Percentiles rank a stretch among this genome's conserved stretches.
Evolutionary conservation across 768 basidiomycete species (phyloP).

Genomic region (Russula compacta): DNA sequence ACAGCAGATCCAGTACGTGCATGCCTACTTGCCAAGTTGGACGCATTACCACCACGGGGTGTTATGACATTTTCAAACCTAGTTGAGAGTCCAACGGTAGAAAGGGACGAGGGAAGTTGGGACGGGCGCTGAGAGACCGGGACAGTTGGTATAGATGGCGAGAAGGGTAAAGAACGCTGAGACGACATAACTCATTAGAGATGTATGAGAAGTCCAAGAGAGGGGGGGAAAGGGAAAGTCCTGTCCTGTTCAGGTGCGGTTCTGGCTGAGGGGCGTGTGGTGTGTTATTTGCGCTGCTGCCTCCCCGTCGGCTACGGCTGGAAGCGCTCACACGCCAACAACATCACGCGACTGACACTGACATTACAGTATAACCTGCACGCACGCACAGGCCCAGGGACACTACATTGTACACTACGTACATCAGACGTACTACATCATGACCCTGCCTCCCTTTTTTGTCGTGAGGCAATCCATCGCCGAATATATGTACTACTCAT

Average conservation of each 20-base stretch:
- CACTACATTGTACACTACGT: neutral
- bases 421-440: neutral
- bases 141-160: slow-evolving; percentile 13
- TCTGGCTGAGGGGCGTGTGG: no score
- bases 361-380: no score
- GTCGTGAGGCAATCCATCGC: slow-evolving; percentile 58
- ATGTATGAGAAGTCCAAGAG: neutral
- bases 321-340: neutral
- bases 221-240: neutral
- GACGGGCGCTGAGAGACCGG: slow-evolving; percentile 18
- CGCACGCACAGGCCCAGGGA: neutral
- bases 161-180: slow-evolving; percentile 22
- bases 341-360: no score
- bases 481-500: slow-evolving; percentile 93
- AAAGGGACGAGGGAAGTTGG: slow-evolving; percentile 18
- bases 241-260: no score
- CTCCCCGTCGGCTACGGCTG: no score
- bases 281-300: neutral
- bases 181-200: slow-evolving; percentile 11
- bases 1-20: slow-evolving; percentile 13
- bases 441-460: neutral
- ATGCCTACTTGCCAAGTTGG: slow-evolving; percentile 2
- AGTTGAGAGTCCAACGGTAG: slow-evolving; percentile 18
- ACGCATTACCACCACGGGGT: slow-evolving; percentile 2
- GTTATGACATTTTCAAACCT: slow-evolving; percentile 8